Percentiles rank a stretch among this genome's conserved stretches.
Conservation (phyloP, 1,139 yeast genomes). For the Diutina mesorugosa region DNA sequence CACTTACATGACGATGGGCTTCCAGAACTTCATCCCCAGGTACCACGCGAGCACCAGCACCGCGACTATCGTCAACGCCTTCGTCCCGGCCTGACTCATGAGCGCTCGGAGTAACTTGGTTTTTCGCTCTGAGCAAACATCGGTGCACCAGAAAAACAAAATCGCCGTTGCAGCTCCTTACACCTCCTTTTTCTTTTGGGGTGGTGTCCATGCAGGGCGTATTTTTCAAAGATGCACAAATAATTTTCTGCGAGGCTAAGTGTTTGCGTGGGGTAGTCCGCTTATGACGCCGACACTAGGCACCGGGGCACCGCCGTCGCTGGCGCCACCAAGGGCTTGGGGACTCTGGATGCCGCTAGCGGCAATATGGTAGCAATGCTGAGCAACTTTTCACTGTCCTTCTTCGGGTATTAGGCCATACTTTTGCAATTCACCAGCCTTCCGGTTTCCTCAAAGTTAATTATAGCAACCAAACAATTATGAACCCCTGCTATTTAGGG, state of each 20-base stretch:
- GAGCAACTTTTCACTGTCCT: too few relatives aligned
- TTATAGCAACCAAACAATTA: not conserved
- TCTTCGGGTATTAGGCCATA: too few relatives aligned
- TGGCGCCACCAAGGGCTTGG: too few relatives aligned
- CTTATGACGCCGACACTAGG: not conserved
- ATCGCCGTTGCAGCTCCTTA: too few relatives aligned
- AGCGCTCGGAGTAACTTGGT: too few relatives aligned
- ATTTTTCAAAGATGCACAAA: not conserved
- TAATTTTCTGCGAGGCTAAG: not conserved
- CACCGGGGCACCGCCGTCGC: not conserved
- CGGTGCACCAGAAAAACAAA: not conserved
- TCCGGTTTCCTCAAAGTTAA: not conserved
- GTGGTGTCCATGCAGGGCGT: not conserved
- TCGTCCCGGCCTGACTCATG: slow-evolving; percentile 8
- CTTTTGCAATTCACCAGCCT: not conserved
- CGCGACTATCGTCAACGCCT: slow-evolving; percentile 14
- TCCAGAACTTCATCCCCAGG: slow-evolving; percentile 56
- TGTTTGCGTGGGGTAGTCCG: not conserved
- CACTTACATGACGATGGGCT: slow-evolving; percentile 58
- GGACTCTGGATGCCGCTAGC: too few relatives aligned
- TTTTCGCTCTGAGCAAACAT: not conserved
- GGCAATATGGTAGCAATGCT: too few relatives aligned
- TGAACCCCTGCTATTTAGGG: not conserved
- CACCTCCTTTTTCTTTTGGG: not conserved
- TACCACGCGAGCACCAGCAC: slow-evolving; percentile 30